Conservation (phyloP, 2,329 filamentous ascomycete genomes). For the Aspergillus texensis region DNA sequence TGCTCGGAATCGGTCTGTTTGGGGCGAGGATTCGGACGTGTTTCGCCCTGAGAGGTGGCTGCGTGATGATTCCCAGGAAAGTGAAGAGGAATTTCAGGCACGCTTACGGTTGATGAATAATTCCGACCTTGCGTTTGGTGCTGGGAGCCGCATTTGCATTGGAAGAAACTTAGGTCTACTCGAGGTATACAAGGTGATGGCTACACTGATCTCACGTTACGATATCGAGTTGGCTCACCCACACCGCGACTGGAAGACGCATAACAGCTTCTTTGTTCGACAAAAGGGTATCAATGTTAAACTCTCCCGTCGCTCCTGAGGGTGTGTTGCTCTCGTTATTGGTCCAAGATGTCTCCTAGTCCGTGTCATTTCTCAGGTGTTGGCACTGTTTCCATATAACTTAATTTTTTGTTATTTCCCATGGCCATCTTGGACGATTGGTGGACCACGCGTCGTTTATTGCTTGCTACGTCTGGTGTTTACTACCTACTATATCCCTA, state of each 20-base stretch:
- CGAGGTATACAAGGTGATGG: conserved; percentile 63
- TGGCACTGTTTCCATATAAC: too few species aligned
- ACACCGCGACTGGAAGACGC: conserved; percentile 53
- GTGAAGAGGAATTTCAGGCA: conserved; percentile 33
- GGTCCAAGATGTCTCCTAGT: not conserved
- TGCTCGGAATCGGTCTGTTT: conserved; percentile 45
- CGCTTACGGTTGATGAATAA: conserved; percentile 44
- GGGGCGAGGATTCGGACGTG: conserved; percentile 48
- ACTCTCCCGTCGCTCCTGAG: conserved; percentile 8
- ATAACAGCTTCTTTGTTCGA: conserved; percentile 63
- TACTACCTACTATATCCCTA: not conserved
- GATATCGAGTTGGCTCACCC: conserved; percentile 57
- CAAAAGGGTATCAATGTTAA: conserved; percentile 58
- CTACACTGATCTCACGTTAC: conserved; percentile 53
- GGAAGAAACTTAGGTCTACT: conserved; percentile 58
- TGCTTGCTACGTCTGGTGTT: rapidly evolving
- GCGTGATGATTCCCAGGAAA: conserved; percentile 33
- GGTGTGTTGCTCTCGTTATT: not conserved
- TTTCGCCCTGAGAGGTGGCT: conserved; percentile 57
- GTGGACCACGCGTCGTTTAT: not conserved
- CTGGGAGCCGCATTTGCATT: conserved; percentile 58
- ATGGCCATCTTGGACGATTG: not conserved
- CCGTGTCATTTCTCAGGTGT: not conserved
- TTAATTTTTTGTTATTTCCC: too few species aligned
- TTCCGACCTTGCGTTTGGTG: conserved; percentile 52